Evolutionary conservation across 305 asterid species (phyloP).

Genomic region (Fraxinus floribunda): DNA sequence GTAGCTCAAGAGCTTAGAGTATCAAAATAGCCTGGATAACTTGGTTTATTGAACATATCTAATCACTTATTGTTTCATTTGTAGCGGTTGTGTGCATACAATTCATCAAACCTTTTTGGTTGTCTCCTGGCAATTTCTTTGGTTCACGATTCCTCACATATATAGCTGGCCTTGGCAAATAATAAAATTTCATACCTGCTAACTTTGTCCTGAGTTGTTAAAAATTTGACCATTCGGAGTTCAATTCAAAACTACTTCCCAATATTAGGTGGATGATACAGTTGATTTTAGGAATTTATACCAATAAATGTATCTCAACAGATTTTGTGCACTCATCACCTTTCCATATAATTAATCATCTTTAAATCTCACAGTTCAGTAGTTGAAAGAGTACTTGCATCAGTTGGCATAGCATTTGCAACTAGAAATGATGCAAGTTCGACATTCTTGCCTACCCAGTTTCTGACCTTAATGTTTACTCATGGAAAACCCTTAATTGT

Average conservation of each 20-base stretch:
- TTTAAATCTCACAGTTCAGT: constrained; percentile 23
- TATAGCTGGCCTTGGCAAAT: not conserved
- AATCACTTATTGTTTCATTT: not conserved
- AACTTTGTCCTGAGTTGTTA: not conserved
- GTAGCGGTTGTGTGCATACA: not conserved
- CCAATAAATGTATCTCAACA: constrained; percentile 26
- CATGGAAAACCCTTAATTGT: not conserved
- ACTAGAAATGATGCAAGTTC: not conserved
- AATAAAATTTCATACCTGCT: not conserved
- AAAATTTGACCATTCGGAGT: constrained; percentile 21
- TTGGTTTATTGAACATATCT: not conserved
- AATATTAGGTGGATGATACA: constrained; percentile 24
- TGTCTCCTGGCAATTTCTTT: not conserved
- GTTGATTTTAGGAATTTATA: constrained; percentile 28
- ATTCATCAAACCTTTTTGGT: not conserved
- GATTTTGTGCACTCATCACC: not conserved
- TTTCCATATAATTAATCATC: not conserved
- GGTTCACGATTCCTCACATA: not conserved
- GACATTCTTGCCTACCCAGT: not conserved
- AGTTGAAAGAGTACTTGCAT: constrained; percentile 15
- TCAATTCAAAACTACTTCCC: constrained; percentile 27
- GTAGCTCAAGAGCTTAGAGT: not conserved
- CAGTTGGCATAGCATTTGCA: not conserved
- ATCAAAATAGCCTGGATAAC: not conserved
- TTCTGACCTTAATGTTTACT: not conserved